phyloP scores from a whole-genome alignment of 2,329 filamentous ascomycete genomes.

The Neonectria hederae region DNA sequence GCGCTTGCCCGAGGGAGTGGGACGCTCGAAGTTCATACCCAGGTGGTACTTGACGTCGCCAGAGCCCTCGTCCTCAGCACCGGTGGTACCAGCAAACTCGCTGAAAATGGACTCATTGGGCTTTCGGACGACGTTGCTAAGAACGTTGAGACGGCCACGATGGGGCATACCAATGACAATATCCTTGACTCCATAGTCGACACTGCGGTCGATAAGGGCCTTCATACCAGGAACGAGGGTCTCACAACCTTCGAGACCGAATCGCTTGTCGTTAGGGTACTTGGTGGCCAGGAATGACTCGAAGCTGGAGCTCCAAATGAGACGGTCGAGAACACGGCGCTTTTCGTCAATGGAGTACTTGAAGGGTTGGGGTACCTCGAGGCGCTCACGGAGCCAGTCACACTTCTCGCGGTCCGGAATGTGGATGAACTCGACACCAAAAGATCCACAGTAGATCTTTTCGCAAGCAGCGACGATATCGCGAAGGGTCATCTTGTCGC shows the following conservation, averaged over 20 bases:
- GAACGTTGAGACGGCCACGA: constrained; percentile 95
- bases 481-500: constrained; percentile 95
- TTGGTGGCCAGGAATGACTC: constrained; percentile 95
- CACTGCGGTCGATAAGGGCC: constrained; percentile 96
- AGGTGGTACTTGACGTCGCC: constrained; percentile 99
- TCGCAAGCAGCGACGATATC: constrained; percentile 96
- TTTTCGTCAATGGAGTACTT: constrained; percentile 99
- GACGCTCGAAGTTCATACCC: constrained; percentile 99
- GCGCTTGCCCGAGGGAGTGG: constrained; percentile 96
- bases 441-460: constrained; percentile 96
- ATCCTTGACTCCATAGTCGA: constrained; percentile 98
- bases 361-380: constrained; percentile 94
- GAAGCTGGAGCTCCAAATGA: constrained; percentile 99
- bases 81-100: constrained; percentile 90
- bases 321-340: constrained; percentile 92
- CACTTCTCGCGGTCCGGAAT: constrained; percentile 97
- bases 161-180: constrained; percentile 99
- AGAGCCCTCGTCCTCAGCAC: constrained; percentile 92
- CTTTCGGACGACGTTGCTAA: constrained; percentile 98
- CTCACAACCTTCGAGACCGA: constrained; percentile 97
- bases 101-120: constrained; percentile 99
- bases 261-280: constrained; percentile 99
- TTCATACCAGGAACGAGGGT: constrained; percentile 99
- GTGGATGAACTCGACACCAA: constrained; percentile 98
- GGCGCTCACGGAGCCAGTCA: constrained; percentile 95